Evolutionary conservation across 1,284 basidiomycete genomes (phyloP), one percentile per base, ranked within the genome.

Genomic region (Peniophora sp.): DNA sequence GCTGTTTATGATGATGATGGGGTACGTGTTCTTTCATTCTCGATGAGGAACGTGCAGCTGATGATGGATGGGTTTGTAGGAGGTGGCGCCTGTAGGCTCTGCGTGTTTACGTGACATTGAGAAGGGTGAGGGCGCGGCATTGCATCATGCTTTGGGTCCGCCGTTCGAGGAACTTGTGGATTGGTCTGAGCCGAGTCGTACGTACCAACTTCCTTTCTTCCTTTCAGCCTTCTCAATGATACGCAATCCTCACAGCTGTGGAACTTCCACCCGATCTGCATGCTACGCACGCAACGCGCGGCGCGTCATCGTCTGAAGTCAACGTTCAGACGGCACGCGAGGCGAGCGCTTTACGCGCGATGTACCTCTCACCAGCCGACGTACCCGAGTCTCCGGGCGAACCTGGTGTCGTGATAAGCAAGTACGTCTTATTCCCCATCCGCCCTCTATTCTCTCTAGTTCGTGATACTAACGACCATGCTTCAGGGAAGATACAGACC

Each of bases 1-100:
- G 89, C 89, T 56, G 72, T 89, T 59, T 91, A 91, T 69, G 89
- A 90, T 59, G 88, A 89, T 66, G 89, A 90, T 73, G 77, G 78
- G 61, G 73, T 78, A 71, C 81, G 86, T 78, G 88, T 90, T 75
- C 81, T 85, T 79, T 57, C 70, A 66, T 65, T 65, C 65, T 66
- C 63, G 66, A 59, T 61, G 66, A 61, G 50, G 56, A 56, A 44
- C 57, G 59, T 66, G 69, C 77, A 80, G n/a, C n/a, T n/a, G n/a
- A n/a, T n/a, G n/a, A n/a, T n/a, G n/a, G n/a, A n/a, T n/a, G n/a
- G n/a, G n/a, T n/a, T n/a, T n/a, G n/a, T n/a, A n/a, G n/a, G n/a
- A n/a, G n/a, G n/a, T n/a, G n/a, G n/a, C n/a, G n/a, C n/a, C n/a
- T n/a, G n/a, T n/a, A n/a, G n/a, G n/a, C n/a, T n/a, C n/a, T n/a